Evolutionary conservation across 768 basidiomycete genomes (phyloP).

Genomic region (Boletus reticulatus): DNA sequence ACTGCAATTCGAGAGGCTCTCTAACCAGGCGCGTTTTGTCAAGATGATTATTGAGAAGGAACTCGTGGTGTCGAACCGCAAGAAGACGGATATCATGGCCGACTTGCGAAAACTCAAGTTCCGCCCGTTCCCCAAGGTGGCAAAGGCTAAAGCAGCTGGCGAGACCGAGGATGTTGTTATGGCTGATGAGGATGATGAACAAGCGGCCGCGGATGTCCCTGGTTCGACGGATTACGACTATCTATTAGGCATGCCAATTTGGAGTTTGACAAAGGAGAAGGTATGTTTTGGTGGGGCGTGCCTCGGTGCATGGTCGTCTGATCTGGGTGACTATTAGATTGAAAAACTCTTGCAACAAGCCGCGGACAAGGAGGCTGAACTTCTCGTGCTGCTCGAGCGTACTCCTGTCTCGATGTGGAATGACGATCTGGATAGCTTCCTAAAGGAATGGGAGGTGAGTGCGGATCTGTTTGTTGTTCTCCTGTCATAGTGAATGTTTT

Average conservation of each 20-base stretch:
- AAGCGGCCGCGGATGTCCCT: slow-evolving; percentile 39
- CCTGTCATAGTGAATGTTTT: slow-evolving; percentile 1
- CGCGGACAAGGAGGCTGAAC: slow-evolving; percentile 77
- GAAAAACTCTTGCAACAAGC: slow-evolving; percentile 80
- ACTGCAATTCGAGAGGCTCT: slow-evolving; percentile 74
- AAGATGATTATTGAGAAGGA: slow-evolving; percentile 91
- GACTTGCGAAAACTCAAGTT: slow-evolving; percentile 85
- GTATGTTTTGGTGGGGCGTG: slow-evolving; percentile 34
- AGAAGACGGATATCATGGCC: slow-evolving; percentile 79
- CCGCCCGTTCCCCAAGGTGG: slow-evolving; percentile 84
- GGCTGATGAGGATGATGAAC: slow-evolving; percentile 45
- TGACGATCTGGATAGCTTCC: slow-evolving; percentile 79
- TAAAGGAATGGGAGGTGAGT: slow-evolving; percentile 82
- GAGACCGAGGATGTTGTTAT: slow-evolving; percentile 61
- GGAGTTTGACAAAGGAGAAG: slow-evolving; percentile 92
- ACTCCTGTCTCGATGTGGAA: slow-evolving; percentile 88
- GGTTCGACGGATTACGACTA: slow-evolving; percentile 82
- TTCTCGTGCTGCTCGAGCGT: slow-evolving; percentile 72
- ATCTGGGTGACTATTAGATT: slow-evolving; percentile 49
- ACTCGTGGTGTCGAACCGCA: slow-evolving; percentile 81
- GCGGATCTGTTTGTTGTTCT: neutral
- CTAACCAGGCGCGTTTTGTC: slow-evolving; percentile 95
- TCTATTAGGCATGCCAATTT: slow-evolving; percentile 92
- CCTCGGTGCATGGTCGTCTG: neutral
- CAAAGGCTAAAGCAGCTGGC: slow-evolving; percentile 62